Conservation (phyloP, 176 grass and related monocot genomes). For the Raddia guianensis region DNA sequence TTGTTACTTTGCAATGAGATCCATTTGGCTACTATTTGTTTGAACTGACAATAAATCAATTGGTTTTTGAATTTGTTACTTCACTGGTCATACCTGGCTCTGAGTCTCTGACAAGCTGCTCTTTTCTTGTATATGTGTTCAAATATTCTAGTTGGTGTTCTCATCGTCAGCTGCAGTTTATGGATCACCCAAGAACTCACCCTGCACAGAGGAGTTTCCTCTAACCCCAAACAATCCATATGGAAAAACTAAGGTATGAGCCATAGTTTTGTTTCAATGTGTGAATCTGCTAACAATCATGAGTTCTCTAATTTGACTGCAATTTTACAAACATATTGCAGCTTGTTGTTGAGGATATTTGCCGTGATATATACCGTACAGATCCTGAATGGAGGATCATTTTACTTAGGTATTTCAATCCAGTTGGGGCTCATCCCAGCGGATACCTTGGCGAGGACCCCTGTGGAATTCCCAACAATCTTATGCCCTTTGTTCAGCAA, state of each 20-base stretch:
- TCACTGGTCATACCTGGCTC: slow-evolving; percentile 1
- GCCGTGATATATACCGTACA: slow-evolving; percentile 64
- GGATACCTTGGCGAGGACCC: slow-evolving; percentile 91
- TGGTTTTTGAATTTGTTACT: slow-evolving; percentile 10
- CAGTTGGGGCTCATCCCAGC: slow-evolving; percentile 88
- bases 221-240: slow-evolving; percentile 89
- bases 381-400: slow-evolving; percentile 89
- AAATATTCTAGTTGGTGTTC: slow-evolving; percentile 86
- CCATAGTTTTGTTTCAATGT: not conserved
- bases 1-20: slow-evolving; percentile 14
- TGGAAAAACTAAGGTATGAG: slow-evolving; percentile 80
- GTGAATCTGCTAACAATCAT: not conserved
- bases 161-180: slow-evolving; percentile 96
- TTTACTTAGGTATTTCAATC: slow-evolving; percentile 92
- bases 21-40: slow-evolving; percentile 5
- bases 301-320: slow-evolving; percentile 28
- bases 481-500: slow-evolving; percentile 97
- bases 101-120: slow-evolving; percentile 5
- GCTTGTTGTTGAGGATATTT: slow-evolving; percentile 95
- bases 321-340: slow-evolving; percentile 44
- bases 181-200: slow-evolving; percentile 76
- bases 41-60: not conserved
- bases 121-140: slow-evolving; percentile 22
- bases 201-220: slow-evolving; percentile 90
- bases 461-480: slow-evolving; percentile 83